Evolutionary conservation across 1,284 basidiomycete species (phyloP), one percentile per base, ranked within the genome.

Genomic region (Ceratobasidium papillatum): DNA sequence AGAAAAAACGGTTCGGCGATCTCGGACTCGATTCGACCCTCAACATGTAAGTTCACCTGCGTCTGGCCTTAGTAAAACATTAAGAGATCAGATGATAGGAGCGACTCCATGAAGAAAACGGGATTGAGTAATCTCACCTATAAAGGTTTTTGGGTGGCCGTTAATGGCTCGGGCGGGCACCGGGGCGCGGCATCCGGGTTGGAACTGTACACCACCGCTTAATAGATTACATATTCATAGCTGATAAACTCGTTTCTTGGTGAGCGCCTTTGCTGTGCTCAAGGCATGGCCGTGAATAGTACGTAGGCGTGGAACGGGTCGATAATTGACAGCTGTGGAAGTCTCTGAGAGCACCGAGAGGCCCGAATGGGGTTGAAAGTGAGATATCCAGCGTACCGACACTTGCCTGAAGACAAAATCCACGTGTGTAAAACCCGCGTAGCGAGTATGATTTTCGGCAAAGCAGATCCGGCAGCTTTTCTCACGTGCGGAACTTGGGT

Each of bases 401-500:
- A 43, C 56, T 71, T 36, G n/a, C 43, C 41, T 34, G 51, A 61
- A 30, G 68, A 61, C 8, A 41, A 56, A 71, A 71, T 71, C 68
- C 68, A 71, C 68, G 68, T 61, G 68, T 71, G 51, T 36, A 34
- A 56, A 43, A 69, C 36, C 27, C 51, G 68, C 54, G 56, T 71
- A 59, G 54, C 68, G 56, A 59, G 56, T 47, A 59, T 43, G 56
- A 47, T 59, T 71, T 54, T 71, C 68, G 68, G 68, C 68, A 71
- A 59, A 61, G 52, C 68, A 71, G 52, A 71, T 61, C 68, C 68
- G 68, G 68, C 68, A 41, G 68, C 68, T 71, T 71, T 71, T 71
- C 68, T 71, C 68, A 71, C 68, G 54, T 58, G 54, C 54, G 68
- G 68, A 71, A 61, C 68, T 71, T 71, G 54, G 54, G 54, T 58